Conservation (phyloP, 345 rosid species). For the Murraya koenigii region DNA sequence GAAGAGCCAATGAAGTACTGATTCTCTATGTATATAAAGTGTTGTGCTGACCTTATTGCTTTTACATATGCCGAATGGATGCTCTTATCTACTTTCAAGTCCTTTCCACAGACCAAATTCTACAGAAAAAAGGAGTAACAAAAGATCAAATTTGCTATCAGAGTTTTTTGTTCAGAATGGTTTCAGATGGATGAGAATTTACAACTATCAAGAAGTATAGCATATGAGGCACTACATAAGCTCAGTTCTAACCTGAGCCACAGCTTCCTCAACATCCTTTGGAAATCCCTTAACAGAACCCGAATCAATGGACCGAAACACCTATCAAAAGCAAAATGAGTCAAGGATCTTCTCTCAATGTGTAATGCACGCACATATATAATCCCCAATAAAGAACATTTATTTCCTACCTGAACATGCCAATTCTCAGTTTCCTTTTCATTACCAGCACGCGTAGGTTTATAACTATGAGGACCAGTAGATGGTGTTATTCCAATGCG, state of each 20-base stretch:
- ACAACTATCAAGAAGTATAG: not conserved
- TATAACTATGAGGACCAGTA: conserved; percentile 38
- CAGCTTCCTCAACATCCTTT: conserved; percentile 42
- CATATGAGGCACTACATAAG: not conserved
- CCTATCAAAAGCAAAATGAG: conserved; percentile 23
- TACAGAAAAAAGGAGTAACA: conserved; percentile 16
- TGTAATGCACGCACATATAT: not conserved
- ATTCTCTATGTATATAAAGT: conserved; percentile 68
- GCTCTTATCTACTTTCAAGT: conserved; percentile 65
- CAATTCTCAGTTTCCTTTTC: conserved; percentile 64
- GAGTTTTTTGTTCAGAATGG: not conserved
- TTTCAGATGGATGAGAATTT: not conserved
- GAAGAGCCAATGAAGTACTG: conserved; percentile 75
- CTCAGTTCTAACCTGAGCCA: conserved; percentile 42
- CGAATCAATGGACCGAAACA: conserved; percentile 76
- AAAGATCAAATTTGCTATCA: not conserved
- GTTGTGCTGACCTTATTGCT: conserved; percentile 76
- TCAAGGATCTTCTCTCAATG: not conserved
- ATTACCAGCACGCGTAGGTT: conserved; percentile 24
- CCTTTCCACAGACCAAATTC: conserved; percentile 63
- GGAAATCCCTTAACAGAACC: conserved; percentile 77
- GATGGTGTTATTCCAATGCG: conserved; percentile 53
- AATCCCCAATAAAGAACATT: not conserved
- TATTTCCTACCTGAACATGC: conserved; percentile 58
- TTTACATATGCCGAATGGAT: conserved; percentile 64